Base-by-base conservation (phyloP, 2,329 filamentous ascomycete genomes). In the Claviceps maximensis region DNA sequence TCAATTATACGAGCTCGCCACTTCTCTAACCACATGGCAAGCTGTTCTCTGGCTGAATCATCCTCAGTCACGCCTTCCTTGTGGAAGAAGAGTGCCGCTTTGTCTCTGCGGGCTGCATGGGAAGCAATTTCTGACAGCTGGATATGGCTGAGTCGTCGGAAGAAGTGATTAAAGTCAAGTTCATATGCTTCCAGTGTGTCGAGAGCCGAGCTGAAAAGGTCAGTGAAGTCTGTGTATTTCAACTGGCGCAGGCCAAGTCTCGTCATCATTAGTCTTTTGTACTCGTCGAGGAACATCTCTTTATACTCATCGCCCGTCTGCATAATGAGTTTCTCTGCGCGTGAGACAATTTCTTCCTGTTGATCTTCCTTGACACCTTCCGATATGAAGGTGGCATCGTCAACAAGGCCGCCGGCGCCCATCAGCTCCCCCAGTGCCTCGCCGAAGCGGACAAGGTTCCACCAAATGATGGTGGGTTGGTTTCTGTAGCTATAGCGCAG, bases 381-480 rank as follows among this genome's bases (percentile, higher is more conserved):
- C 9, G 79, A 74, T 5, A 87, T 70, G 61, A 95, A 96, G 1
- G 72, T 72, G 1, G 79, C 68, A 12, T 84, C 78, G 62, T 98
- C 90, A 33, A 91, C 83, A 40, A 74, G 71, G 1, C 76, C 69
- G 0, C 87, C 91, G 0, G 85, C 80, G 19, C 91, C 93, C 53
- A 98, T 81, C 1, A 95, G 74, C 68, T 97, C 93, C 21, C 89
- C 93, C 0, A 98, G 66, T 0, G 86, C 80, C 70, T 98, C 93
- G 54, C 89, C 93, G 0, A 98, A 78, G 1, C 93, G 83, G 1
- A 96, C 89, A 0, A 97, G 76, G 62, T 97, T 97, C 93, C 93
- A 98, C 93, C 93, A 98, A 63, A 98, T 93, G 54, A 98, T 87
- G 45, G 84, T 90, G 0, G 93, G 90, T 65, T 98, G 93, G 65